Conservation (phyloP, 495 filamentous ascomycete species). For the Astrothelium macrocarpum region DNA sequence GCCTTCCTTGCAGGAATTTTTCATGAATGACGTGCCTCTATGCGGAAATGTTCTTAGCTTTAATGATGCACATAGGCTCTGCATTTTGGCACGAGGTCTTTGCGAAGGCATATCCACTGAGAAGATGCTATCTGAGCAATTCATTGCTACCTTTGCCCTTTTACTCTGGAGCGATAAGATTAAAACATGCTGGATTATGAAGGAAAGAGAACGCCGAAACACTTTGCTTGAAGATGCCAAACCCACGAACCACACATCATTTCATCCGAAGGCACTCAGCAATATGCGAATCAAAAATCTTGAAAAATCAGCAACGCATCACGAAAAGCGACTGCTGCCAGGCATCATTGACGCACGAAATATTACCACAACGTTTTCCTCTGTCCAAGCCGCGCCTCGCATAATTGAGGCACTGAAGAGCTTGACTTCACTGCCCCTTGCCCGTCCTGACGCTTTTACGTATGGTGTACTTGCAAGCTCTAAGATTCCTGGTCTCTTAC, state of each 20-base stretch:
- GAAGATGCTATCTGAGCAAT: not conserved
- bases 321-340: conserved; percentile 74
- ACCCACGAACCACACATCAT: conserved; percentile 23
- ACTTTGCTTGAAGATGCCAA: conserved; percentile 8
- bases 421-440: conserved; percentile 76
- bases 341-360: conserved; percentile 72
- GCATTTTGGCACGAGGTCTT: not conserved
- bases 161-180: conserved; percentile 21
- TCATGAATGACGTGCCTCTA: not conserved
- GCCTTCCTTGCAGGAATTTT: not conserved
- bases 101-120: not conserved
- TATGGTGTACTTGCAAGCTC: conserved; percentile 92
- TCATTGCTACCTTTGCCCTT: conserved; percentile 10
- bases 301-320: conserved; percentile 43
- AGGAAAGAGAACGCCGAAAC: conserved; percentile 24
- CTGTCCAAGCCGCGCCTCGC: conserved; percentile 69
- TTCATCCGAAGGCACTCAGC: not conserved
- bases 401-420: conserved; percentile 85
- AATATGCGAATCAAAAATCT: conserved; percentile 12
- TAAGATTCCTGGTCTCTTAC: conserved; percentile 75
- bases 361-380: conserved; percentile 74
- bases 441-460: conserved; percentile 86
- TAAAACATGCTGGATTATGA: conserved; percentile 10
- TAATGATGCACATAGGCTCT: not conserved
- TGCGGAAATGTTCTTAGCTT: not conserved